phyloP scores from a whole-genome alignment of 257 asterid genomes.

The Schizonepeta tenuifolia region DNA sequence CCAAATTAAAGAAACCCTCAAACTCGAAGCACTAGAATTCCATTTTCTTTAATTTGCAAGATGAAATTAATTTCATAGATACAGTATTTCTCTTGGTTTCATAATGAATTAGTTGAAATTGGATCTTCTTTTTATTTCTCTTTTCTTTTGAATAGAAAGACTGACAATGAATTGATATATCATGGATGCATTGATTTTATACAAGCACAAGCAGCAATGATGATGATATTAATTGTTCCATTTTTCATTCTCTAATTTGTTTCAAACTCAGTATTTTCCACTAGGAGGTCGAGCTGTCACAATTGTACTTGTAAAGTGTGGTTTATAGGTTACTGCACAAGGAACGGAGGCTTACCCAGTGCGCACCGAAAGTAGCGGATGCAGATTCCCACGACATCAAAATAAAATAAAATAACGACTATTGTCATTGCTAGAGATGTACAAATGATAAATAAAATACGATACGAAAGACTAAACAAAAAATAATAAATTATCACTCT shows the following conservation, averaged over 20 bases:
- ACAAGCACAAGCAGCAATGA: not conserved
- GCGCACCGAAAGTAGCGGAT: too few relatives aligned
- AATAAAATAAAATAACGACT: too few relatives aligned
- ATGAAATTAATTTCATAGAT: not conserved
- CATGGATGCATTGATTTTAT: constrained; percentile 20
- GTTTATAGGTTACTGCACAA: too few relatives aligned
- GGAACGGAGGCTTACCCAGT: too few relatives aligned
- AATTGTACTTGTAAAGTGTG: too few relatives aligned
- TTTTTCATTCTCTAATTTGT: not conserved
- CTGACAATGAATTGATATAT: constrained; percentile 24
- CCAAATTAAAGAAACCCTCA: not conserved
- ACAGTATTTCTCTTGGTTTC: not conserved
- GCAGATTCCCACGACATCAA: too few relatives aligned
- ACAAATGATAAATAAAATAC: not conserved
- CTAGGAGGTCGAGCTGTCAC: too few relatives aligned
- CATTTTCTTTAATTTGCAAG: not conserved
- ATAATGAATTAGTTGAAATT: not conserved
- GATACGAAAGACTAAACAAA: not conserved
- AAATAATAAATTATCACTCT: too few relatives aligned
- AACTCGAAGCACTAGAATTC: not conserved
- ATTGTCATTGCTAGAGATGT: not conserved
- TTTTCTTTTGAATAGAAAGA: not conserved
- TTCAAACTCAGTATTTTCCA: not conserved
- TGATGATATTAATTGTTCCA: not conserved
- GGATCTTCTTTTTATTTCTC: constrained; percentile 6